Percentiles rank a stretch among this genome's conserved stretches.
Conservation (phyloP, 352 stramenopile genomes). For the Phytophthora pisi region DNA sequence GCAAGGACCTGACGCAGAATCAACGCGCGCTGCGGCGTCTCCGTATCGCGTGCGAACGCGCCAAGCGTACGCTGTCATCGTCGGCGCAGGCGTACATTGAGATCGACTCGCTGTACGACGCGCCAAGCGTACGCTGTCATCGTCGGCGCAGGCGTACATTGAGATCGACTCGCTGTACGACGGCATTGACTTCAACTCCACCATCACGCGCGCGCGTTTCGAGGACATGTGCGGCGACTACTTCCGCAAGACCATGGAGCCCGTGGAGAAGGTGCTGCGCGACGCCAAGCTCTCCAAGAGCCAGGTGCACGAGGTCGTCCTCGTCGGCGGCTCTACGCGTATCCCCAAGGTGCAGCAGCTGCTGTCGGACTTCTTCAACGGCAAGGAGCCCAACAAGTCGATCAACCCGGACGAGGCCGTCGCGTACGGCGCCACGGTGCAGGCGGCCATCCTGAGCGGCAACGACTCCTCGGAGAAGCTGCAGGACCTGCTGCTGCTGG, state of each 20-base stretch:
- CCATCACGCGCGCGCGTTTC: conserved; percentile 91
- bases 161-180: conserved; percentile 95
- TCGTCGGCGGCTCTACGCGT: conserved; percentile 80
- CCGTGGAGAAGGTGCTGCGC: conserved; percentile 88
- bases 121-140: conserved; percentile 94
- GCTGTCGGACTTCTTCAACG: conserved; percentile 71
- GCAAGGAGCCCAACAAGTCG: conserved; percentile 76
- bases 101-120: conserved; percentile 93
- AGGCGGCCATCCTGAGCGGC: conserved; percentile 65
- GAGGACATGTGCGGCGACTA: conserved; percentile 91
- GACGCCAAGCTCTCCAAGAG: conserved; percentile 91
- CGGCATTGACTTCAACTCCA: conserved; percentile 93
- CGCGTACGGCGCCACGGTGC: conserved; percentile 76
- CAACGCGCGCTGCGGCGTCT: conserved; percentile 90
- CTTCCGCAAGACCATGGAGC: conserved; percentile 92
- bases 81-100: conserved; percentile 93
- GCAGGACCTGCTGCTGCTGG: conserved; percentile 85
- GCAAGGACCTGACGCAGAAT: conserved; percentile 89
- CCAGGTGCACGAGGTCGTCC: conserved; percentile 80
- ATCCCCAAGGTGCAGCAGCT: conserved; percentile 78
- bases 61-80: conserved; percentile 94
- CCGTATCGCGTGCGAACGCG: conserved; percentile 92
- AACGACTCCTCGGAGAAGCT: conserved; percentile 86
- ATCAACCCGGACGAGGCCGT: conserved; percentile 88
- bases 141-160: conserved; percentile 92